Conservation (phyloP, 139 green algal species). For the Ettlia oleoabundans region DNA sequence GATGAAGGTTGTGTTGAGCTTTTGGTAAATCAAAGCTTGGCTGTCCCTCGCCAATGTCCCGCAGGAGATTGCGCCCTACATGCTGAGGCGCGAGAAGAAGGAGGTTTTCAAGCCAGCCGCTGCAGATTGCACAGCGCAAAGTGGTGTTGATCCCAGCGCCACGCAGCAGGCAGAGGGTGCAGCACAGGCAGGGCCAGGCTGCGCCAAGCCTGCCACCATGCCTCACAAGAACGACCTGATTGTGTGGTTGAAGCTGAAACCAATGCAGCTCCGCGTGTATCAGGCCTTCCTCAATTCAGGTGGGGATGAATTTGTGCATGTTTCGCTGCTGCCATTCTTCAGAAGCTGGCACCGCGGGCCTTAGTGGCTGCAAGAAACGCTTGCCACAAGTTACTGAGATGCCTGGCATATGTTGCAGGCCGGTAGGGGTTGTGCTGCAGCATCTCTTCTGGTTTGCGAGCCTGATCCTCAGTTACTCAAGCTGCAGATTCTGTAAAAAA, state of each 20-base stretch:
- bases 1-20: no score
- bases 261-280: constrained; percentile 76
- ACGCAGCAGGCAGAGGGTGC: neutral
- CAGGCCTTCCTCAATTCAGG: constrained; percentile 76
- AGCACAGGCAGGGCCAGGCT: neutral
- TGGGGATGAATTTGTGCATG: neutral
- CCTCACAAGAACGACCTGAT: constrained; percentile 85
- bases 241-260: constrained; percentile 88
- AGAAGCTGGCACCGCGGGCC: no score
- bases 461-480: no score
- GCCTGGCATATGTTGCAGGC: no score
- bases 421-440: no score
- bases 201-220: constrained; percentile 3
- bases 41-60: no score
- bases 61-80: constrained; percentile 72
- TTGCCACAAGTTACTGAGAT: no score
- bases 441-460: no score
- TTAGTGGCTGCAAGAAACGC: no score
- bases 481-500: constrained; percentile 60
- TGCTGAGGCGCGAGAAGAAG: constrained; percentile 92
- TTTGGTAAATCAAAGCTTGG: no score
- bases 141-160: neutral
- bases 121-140: neutral
- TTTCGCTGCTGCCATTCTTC: no score
- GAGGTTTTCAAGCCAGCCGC: constrained; percentile 64